Conservation (phyloP, 768 basidiomycete species). For the Hypholoma fasciculare region DNA sequence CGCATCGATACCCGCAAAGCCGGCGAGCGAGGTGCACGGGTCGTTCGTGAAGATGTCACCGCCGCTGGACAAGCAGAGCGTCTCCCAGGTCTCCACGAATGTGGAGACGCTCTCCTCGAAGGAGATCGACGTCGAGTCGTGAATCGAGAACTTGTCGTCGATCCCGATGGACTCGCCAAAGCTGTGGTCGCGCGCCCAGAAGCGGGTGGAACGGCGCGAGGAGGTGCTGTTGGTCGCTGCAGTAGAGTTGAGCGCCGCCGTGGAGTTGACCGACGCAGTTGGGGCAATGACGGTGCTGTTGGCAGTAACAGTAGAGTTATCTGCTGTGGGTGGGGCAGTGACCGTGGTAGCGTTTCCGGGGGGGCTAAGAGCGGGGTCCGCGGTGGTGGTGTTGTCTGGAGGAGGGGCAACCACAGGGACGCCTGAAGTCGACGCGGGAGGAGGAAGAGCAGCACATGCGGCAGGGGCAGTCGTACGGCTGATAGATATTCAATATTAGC, state of each 20-base stretch:
- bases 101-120: constrained; percentile 23
- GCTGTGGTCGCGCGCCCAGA: constrained; percentile 15
- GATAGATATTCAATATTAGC: background rate
- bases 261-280: constrained; percentile 8
- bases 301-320: constrained; percentile 18
- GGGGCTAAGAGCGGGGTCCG: constrained; percentile 9
- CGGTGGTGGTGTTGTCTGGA: constrained; percentile 14
- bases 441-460: constrained; percentile 26
- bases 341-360: constrained; percentile 7
- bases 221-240: constrained; percentile 16
- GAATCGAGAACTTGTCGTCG: constrained; percentile 10
- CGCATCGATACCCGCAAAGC: constrained; percentile 39
- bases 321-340: constrained; percentile 1
- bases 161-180: constrained; percentile 9
- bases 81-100: constrained; percentile 43
- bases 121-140: constrained; percentile 20
- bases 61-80: constrained; percentile 42
- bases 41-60: constrained; percentile 38
- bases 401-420: constrained; percentile 21
- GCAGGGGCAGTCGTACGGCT: constrained; percentile 33
- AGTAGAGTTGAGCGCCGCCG: constrained; percentile 10
- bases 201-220: constrained; percentile 16
- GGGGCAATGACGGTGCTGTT: constrained; percentile 9
- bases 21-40: constrained; percentile 43
- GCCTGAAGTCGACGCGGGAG: constrained; percentile 16